Percentiles rank a stretch among this genome's conserved stretches.
These are phyloP conservation scores for Cinchona pubescens DNA, from an alignment of 257 asterid genomes.

Conservation along the genomic window DNA sequence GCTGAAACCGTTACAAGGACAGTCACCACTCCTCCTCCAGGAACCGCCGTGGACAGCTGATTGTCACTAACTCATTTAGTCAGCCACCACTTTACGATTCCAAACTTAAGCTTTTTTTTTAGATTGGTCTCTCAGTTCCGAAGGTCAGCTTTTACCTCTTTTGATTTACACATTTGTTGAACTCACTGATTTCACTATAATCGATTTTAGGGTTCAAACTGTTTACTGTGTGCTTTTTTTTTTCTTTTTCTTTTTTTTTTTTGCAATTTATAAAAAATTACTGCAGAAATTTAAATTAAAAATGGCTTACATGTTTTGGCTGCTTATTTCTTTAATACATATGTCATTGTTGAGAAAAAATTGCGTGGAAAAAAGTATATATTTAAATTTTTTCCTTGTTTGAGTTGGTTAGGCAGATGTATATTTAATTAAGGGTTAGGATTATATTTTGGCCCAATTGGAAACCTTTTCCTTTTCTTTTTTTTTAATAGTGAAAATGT, in stretches of 20 bases:
- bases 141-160: neutral
- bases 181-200: neutral
- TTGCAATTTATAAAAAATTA: neutral
- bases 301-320: constrained; percentile 6
- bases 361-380: neutral
- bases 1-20: neutral
- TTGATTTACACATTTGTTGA: neutral
- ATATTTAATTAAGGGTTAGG: constrained; percentile 13
- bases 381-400: neutral
- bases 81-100: neutral
- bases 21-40: neutral
- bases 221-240: neutral
- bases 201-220: neutral
- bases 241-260: too few relatives aligned
- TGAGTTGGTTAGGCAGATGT: neutral
- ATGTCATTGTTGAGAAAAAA: neutral
- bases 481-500: too few relatives aligned
- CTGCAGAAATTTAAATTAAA: neutral
- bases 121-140: neutral
- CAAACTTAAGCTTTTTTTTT: neutral
- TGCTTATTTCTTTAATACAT: neutral
- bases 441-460: constrained; percentile 29
- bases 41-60: neutral
- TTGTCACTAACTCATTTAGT: neutral
- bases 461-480: constrained; percentile 40